Base-by-base conservation (phyloP, 306 rosid genomes). In the Hippophae gyantsensis region DNA sequence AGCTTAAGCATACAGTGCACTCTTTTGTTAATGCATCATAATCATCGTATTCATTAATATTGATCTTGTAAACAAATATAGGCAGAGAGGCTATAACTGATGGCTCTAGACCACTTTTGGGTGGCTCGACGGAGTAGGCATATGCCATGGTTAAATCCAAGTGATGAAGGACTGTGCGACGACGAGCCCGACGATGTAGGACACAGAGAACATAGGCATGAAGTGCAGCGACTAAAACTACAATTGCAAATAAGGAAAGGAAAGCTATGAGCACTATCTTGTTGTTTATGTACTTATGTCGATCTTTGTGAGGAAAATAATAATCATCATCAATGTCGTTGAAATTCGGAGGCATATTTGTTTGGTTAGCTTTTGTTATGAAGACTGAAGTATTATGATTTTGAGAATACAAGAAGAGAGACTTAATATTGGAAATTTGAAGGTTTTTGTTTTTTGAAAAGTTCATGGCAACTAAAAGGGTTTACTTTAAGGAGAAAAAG, bases 201-300 rank as follows among this genome's bases (percentile, higher is more conserved):
- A 72, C 71, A 8, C 45, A 78, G 62, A 89, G 74, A 0, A 95
- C 96, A 10, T 90, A 90, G 66, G 86, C 51, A 61, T 87, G 98
- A 14, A 90, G 95, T 5, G 82, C 79, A 0, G 87, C 13, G 7
- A 87, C 96, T 2, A 87, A 40, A 6, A 79, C 8, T 6, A 90
- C 61, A 40, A 87, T 87, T 12, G 65, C 13, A 2, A 87, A 70
- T 42, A 90, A 70, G 46, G 92, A 83, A 14, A 74, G 42, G 46
- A 90, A 72, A 60, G 98, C 84, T 4, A 60, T 56, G 45, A 85
- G 57, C 67, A 87, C 73, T 59, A 90, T 78, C 56, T 54, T 85
- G 68, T 54, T 72, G 89, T 81, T 87, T n/a, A 76, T 58, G 14
- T 32, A 4, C 38, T 78, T 68, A 10, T n/a, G 63, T 0, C 42